These are phyloP conservation scores for Fusarium lateritium DNA, from an alignment of 2,329 filamentous ascomycete genomes.

Conservation along the genomic window DNA sequence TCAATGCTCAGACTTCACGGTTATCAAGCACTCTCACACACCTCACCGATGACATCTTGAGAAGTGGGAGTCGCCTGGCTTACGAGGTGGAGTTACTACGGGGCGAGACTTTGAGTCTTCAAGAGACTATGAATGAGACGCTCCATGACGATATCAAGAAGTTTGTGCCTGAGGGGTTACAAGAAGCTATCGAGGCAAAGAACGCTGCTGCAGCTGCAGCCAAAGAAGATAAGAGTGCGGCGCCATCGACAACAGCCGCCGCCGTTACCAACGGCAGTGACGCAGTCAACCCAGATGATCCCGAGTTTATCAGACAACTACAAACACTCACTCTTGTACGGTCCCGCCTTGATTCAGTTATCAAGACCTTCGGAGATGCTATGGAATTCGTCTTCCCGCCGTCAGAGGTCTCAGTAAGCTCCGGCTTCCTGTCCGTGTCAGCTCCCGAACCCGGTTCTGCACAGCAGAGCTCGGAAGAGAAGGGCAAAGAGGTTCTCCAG, in stretches of 20 bases:
- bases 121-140: constrained; percentile 81
- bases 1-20: constrained; percentile 89
- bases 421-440: constrained; percentile 91
- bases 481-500: constrained; percentile 85
- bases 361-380: constrained; percentile 92
- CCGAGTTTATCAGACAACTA: constrained; percentile 81
- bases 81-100: constrained; percentile 95
- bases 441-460: constrained; percentile 80
- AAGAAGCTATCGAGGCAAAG: constrained; percentile 50
- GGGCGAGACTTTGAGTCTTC: constrained; percentile 87
- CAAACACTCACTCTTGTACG: constrained; percentile 88
- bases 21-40: constrained; percentile 87
- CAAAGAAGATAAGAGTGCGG: constrained; percentile 39
- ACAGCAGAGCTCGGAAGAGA: constrained; percentile 82
- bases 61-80: constrained; percentile 87
- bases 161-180: constrained; percentile 74
- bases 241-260: constrained; percentile 44
- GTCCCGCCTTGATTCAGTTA: constrained; percentile 86
- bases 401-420: constrained; percentile 85
- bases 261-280: constrained; percentile 7
- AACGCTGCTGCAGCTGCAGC: constrained; percentile 32
- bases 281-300: constrained; percentile 60
- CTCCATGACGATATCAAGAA: constrained; percentile 79
- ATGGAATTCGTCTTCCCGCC: constrained; percentile 96
- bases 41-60: constrained; percentile 93